A percentile compares a stretch with the other conserved stretches of the same genome.
These are phyloP conservation scores for Neonectria hederae DNA, from an alignment of 2,329 filamentous ascomycete species.

Conservation along the genomic window DNA sequence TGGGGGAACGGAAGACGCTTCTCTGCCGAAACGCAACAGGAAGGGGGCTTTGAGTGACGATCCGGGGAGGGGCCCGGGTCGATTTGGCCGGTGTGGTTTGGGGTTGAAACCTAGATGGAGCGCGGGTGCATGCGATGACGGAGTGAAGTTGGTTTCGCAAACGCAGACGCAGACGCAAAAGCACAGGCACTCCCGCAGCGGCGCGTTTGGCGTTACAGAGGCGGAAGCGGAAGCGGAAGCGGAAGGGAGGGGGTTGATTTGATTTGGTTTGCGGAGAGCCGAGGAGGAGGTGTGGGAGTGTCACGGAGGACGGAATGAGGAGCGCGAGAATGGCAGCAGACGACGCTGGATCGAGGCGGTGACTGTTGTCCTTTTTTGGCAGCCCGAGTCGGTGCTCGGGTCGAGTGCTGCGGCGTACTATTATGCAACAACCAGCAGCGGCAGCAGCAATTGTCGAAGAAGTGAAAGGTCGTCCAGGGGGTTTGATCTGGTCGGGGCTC, in stretches of 20 bases:
- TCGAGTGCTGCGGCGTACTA: conserved; percentile 9
- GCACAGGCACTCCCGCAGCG: conserved; percentile 13
- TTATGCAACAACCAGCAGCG: conserved; percentile 3
- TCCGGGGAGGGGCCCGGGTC: conserved; percentile 27
- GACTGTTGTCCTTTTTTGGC: conserved; percentile 12
- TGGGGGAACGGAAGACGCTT: conserved; percentile 34
- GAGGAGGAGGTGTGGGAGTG: background rate
- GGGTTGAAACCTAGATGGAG: conserved; percentile 34
- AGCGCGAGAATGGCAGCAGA: background rate
- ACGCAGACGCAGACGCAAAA: conserved; percentile 7
- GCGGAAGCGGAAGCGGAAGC: background rate
- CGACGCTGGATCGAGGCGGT: conserved; percentile 10
- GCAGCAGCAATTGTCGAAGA: background rate
- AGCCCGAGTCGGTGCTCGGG: conserved; percentile 6
- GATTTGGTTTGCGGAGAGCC: background rate
- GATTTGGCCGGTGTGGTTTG: conserved; percentile 28
- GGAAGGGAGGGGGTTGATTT: background rate
- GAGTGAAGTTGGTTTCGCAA: conserved; percentile 25
- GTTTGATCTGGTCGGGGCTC: conserved; percentile 18
- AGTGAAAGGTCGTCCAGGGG: conserved; percentile 12
- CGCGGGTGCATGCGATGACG: conserved; percentile 22
- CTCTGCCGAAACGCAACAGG: conserved; percentile 13
- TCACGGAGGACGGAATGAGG: background rate
- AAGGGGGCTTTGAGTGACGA: conserved; percentile 9
- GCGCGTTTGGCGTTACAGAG: background rate